Conservation (phyloP, 2,329 filamentous ascomycete species). For the Pseudocercospora crystallina region DNA sequence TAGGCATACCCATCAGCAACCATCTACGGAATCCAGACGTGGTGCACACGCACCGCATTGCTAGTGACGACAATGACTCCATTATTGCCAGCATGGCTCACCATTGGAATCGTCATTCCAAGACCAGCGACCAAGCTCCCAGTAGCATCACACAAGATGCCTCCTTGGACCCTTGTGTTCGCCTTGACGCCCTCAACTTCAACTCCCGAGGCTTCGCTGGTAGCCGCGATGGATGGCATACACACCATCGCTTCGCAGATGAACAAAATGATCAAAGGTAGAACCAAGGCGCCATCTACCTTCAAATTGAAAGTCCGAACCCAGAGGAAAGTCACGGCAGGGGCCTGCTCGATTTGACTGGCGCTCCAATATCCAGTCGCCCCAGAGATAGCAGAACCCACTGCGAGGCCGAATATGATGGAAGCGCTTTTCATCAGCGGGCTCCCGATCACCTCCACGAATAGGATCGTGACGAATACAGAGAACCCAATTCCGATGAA, state of each 20-base stretch:
- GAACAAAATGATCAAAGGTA: slow-evolving; percentile 23
- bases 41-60: slow-evolving; percentile 19
- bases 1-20: slow-evolving; percentile 1
- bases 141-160: slow-evolving; percentile 21
- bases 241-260: slow-evolving; percentile 23
- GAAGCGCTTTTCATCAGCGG: slow-evolving; percentile 22
- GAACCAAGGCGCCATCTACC: slow-evolving; percentile 19
- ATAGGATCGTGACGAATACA: slow-evolving; percentile 22
- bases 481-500: slow-evolving; percentile 24
- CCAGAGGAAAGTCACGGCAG: slow-evolving; percentile 20
- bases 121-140: slow-evolving; percentile 18
- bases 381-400: slow-evolving; percentile 22
- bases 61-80: slow-evolving; percentile 23
- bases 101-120: slow-evolving; percentile 22
- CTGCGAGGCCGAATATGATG: slow-evolving; percentile 22
- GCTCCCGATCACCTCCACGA: slow-evolving; percentile 22
- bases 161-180: slow-evolving; percentile 24
- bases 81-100: slow-evolving; percentile 22
- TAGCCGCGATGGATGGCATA: slow-evolving; percentile 23
- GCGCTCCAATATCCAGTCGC: slow-evolving; percentile 22
- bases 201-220: slow-evolving; percentile 17
- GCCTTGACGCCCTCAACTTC: slow-evolving; percentile 19
- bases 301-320: slow-evolving; percentile 18
- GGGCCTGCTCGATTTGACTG: slow-evolving; percentile 18
- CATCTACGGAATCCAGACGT: neutral